Evolutionary conservation across 441 rosid species (phyloP), one percentile per base, ranked within the genome.

Genomic region (Lepidium campestre): DNA sequence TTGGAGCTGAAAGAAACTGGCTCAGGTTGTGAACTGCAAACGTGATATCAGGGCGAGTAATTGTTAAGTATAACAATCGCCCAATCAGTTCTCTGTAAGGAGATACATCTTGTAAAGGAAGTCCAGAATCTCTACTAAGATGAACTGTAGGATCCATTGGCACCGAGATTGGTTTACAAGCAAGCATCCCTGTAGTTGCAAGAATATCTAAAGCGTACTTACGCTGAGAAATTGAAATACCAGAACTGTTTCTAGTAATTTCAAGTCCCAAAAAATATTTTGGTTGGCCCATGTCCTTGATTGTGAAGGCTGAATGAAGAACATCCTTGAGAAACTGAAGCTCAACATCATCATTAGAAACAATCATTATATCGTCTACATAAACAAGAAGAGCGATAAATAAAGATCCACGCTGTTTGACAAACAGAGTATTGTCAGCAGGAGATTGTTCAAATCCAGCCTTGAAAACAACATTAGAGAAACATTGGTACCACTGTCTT

Each of bases 331-430:
- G 4, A 3, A 0, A 6, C 4, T 1, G 3, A 4, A 27, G 7
- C 1, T 27, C 6, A 0, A 1, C 1, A 27, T 27, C 58, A 54
- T 7, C 2, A n/a, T 55, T 35, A 0, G 17, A 11, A 0, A 31
- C 47, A 1, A 39, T 57, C 4, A 57, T 2, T 0, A 57, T 37
- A 8, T 57, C 63, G 1, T 57, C 63, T 0, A 57, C 63, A 22
- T 4, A 27, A 0, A 27, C 7, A 6, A 34, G n/a, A 0, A 23
- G 7, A 1, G 5, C 31, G 3, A n/a, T 25, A 7, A 37, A 19
- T 0, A 6, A 1, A 6, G 0, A 5, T 0, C 29, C 3, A 4
- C 3, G 17, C 0, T 0, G 0, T 1, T 39, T 6, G 3, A 22
- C 12, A 2, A 57, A 57, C 1, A 57, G 3, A 0, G 48, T 34